Conservation (phyloP, 2,329 filamentous ascomycete genomes). For the Septoria linicola region DNA sequence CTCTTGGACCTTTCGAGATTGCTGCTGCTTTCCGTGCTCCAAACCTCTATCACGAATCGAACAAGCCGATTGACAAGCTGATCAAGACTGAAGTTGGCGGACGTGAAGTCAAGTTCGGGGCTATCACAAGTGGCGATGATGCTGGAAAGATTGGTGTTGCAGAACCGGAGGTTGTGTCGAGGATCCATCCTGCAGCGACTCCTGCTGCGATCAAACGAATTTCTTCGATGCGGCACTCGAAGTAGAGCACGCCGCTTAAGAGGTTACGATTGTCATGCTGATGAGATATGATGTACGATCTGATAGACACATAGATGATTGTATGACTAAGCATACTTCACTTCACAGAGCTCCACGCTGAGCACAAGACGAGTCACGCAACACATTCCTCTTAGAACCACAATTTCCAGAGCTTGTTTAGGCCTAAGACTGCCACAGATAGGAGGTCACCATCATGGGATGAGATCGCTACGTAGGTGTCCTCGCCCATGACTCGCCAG, state of each 20-base stretch:
- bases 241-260: background rate
- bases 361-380: too few species aligned
- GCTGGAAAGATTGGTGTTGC: slow-evolving; percentile 22
- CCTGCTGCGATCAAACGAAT: background rate
- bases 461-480: too few species aligned
- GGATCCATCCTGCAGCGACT: slow-evolving; percentile 16
- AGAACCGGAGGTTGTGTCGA: slow-evolving; percentile 19
- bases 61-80: slow-evolving; percentile 14
- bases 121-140: slow-evolving; percentile 19
- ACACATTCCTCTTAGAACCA: too few species aligned
- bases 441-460: too few species aligned
- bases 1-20: slow-evolving; percentile 40
- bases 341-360: too few species aligned
- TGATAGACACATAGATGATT: too few species aligned
- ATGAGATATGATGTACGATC: background rate
- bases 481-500: too few species aligned
- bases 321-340: too few species aligned
- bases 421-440: too few species aligned
- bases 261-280: background rate
- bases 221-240: background rate
- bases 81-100: slow-evolving; percentile 18
- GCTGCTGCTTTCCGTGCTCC: slow-evolving; percentile 38
- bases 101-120: slow-evolving; percentile 19
- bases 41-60: slow-evolving; percentile 16
- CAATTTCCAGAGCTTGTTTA: too few species aligned